A percentile compares a stretch with the other conserved stretches of the same genome.
These are phyloP conservation scores for Fusarium mundagurra DNA, from an alignment of 2,329 filamentous ascomycete species.

Conservation along the genomic window DNA sequence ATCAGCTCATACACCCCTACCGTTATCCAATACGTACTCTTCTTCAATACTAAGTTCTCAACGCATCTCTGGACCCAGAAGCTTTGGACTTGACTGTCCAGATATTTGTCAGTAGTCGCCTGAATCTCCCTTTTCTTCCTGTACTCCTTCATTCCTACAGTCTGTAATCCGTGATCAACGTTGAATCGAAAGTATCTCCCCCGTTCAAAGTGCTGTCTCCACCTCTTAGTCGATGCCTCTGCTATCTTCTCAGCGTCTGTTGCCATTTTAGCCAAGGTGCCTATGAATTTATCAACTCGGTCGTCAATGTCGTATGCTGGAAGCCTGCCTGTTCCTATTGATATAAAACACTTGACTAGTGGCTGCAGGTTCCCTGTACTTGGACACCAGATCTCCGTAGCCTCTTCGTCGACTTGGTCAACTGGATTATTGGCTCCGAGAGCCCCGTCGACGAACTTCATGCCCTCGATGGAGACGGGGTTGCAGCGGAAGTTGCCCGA, in stretches of 20 bases:
- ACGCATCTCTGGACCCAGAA: background rate
- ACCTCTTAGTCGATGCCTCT: background rate
- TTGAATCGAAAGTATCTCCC: background rate
- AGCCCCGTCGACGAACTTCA: background rate
- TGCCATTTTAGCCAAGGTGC: background rate
- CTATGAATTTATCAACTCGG: background rate
- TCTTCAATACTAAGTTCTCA: background rate
- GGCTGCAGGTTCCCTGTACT: background rate
- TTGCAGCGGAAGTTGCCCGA: background rate
- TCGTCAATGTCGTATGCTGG: background rate
- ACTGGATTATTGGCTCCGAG: constrained; percentile 2
- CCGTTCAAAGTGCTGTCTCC: background rate
- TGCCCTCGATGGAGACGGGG: background rate
- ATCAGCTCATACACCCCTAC: too few species aligned
- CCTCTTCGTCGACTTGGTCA: background rate
- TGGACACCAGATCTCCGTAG: background rate
- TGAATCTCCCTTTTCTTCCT: background rate
- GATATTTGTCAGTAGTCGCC: background rate
- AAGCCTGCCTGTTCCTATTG: background rate
- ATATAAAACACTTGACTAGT: background rate
- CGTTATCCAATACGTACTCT: background rate
- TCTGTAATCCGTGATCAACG: background rate
- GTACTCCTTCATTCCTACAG: background rate
- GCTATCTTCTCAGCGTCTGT: background rate
- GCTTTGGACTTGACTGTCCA: background rate